Evolutionary conservation across 306 rosid genomes (phyloP).

Genomic region (Inga leiocalycina): DNA sequence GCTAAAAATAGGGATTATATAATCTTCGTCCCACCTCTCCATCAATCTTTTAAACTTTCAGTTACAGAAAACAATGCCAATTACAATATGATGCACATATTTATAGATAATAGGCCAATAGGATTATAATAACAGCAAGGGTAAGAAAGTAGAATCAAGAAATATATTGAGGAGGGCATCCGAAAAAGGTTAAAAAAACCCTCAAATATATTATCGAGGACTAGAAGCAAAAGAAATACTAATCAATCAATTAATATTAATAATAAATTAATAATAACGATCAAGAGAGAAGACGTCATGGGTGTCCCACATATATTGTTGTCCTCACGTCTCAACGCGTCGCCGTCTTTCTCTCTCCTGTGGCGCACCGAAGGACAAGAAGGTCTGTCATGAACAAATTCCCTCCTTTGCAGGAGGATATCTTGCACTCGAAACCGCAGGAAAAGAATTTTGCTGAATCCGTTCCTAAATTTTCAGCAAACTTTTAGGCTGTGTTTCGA

Average conservation of each 20-base stretch:
- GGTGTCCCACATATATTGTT: constrained; percentile 46
- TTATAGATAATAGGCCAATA: neutral
- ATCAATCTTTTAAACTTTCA: neutral
- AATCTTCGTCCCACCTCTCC: neutral
- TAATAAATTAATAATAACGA: neutral
- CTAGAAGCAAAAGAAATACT: neutral
- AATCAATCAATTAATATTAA: neutral
- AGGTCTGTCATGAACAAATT: constrained; percentile 38
- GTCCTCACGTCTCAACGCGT: constrained; percentile 52
- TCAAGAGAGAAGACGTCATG: constrained; percentile 11
- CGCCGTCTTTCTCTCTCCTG: constrained; percentile 50
- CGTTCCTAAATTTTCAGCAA: constrained; percentile 12
- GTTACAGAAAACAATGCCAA: neutral
- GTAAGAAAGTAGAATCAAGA: neutral
- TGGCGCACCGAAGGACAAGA: constrained; percentile 38
- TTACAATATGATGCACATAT: neutral
- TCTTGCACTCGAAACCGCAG: constrained; percentile 34
- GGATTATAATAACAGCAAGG: neutral
- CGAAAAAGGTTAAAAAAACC: neutral
- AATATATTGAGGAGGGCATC: neutral
- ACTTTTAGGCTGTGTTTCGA: constrained; percentile 27
- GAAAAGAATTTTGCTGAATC: neutral
- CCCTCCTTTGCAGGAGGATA: constrained; percentile 17
- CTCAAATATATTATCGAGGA: neutral
- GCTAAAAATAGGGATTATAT: constrained; percentile 19